A percentile compares a stretch with the other conserved stretches of the same genome.
Evolutionary conservation across 1,139 yeast species (phyloP).

Genomic region (Candida pseudoviswanathii): DNA sequence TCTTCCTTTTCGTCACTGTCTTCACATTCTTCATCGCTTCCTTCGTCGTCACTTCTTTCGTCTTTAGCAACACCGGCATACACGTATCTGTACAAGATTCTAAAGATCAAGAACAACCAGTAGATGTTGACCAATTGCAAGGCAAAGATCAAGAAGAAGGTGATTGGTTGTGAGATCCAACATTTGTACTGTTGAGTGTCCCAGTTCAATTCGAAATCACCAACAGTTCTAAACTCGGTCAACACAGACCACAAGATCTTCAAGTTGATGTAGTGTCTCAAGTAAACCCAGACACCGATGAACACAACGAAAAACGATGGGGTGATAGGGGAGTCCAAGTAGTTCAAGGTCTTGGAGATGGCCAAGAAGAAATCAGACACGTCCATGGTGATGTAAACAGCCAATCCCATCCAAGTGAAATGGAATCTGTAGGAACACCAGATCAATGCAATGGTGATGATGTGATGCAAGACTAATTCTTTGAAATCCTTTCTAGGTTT

Average conservation of each 20-base stretch:
- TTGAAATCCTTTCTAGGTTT: conserved; percentile 92
- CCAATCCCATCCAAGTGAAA: conserved; percentile 94
- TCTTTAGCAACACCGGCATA: conserved; percentile 66
- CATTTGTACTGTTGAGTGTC: conserved; percentile 95
- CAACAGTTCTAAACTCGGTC: conserved; percentile 85
- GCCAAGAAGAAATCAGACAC: conserved; percentile 89
- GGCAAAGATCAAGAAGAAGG: conserved; percentile 73
- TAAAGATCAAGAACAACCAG: conserved; percentile 82
- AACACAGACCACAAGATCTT: conserved; percentile 83
- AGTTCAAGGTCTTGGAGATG: conserved; percentile 78
- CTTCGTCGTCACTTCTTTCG: conserved; percentile 89
- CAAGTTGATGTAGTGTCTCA: conserved; percentile 84
- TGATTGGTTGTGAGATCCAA: conserved; percentile 90
- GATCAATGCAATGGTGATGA: conserved; percentile 85
- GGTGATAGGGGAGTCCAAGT: conserved; percentile 66
- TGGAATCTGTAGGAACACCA: conserved; percentile 93
- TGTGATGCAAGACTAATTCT: conserved; percentile 91
- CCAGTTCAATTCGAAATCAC: conserved; percentile 80
- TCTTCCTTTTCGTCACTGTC: conserved; percentile 13
- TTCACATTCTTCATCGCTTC: conserved; percentile 36
- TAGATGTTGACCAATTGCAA: conserved; percentile 83
- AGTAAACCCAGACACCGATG: conserved; percentile 75
- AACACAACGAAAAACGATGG: conserved; percentile 72
- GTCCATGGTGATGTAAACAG: conserved; percentile 94
- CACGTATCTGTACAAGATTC: conserved; percentile 70